Evolutionary conservation across 345 rosid genomes (phyloP), one percentile per base, ranked within the genome.

Genomic region (Pseudoturritis turrita): DNA sequence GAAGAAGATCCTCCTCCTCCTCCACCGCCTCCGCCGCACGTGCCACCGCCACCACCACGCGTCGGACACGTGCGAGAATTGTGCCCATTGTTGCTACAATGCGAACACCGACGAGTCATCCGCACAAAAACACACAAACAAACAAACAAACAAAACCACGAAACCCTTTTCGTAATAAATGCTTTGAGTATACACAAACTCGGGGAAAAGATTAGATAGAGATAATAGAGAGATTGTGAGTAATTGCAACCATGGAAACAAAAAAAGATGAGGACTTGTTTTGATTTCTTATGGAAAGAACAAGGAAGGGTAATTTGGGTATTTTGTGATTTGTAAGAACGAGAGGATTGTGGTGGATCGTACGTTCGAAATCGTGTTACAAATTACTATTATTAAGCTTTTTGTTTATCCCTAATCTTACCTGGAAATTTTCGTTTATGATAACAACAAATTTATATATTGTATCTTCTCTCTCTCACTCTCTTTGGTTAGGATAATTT

Each of bases 71-170:
- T 95, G 33, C 99, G 84, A 3, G 98, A 83, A 76, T 91, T 91
- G 85, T 91, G 98, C 7, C 98, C 99, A 81, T 91, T 91, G 93
- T 88, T 81, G 83, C 90, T 82, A 86, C 99, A 95, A 85, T 95
- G 96, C 66, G 98, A 95, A 78, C 99, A 95, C 78, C 97, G 81
- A 62, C 82, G 83, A 75, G 80, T 76, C 81, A 78, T 76, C 49
- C 19, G 26, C 47, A 52, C 73, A 67, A 53, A n/a, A 5, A 57
- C 61, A 56, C 41, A 57, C 29, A 51, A 19, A 29, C 8, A 12
- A 4, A 17, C 68, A 52, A 26, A 56, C 50, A 47, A 47, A 50
- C 25, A 5, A 19, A 12, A 43, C 51, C 7, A 23, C 6, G 45
- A 40, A 47, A 45, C 29, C 2, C 15, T 53, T 65, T 53, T 19